Evolutionary conservation across 768 basidiomycete genomes (phyloP).

Genomic region (Infundibulicybe gibba): DNA sequence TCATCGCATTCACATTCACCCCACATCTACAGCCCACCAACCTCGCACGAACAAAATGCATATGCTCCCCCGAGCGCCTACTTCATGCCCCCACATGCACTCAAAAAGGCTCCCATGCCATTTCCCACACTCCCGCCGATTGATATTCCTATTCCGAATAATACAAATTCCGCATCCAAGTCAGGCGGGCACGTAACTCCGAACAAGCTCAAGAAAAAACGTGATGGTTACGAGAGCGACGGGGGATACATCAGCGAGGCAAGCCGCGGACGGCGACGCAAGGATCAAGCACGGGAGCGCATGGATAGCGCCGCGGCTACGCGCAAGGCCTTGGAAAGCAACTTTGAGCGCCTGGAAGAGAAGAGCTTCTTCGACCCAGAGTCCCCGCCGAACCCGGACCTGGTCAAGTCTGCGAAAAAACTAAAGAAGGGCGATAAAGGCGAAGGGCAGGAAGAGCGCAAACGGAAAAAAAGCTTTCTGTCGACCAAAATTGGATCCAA

Average conservation of each 20-base stretch:
- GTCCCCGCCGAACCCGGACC: slow-evolving; percentile 9
- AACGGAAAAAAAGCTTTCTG: slow-evolving; percentile 29
- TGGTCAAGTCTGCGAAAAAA: slow-evolving; percentile 18
- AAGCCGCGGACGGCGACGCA: slow-evolving; percentile 11
- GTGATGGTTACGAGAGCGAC: slow-evolving; percentile 51
- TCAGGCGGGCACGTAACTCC: slow-evolving; percentile 10
- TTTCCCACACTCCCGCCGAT: background rate
- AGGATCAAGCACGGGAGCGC: slow-evolving; percentile 23
- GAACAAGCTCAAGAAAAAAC: slow-evolving; percentile 40
- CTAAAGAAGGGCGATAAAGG: slow-evolving; percentile 21
- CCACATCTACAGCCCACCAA: slow-evolving; percentile 8
- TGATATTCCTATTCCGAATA: slow-evolving; percentile 20
- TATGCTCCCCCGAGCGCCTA: slow-evolving; percentile 7
- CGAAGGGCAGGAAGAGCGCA: slow-evolving; percentile 26
- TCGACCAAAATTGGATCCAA: slow-evolving; percentile 13
- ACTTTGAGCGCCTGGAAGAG: background rate
- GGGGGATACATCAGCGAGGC: slow-evolving; percentile 47
- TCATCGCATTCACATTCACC: background rate
- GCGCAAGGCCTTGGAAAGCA: background rate
- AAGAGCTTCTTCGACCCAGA: slow-evolving; percentile 1
- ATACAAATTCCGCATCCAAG: slow-evolving; percentile 18
- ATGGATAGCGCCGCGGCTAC: background rate
- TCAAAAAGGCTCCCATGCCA: background rate
- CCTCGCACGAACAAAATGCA: background rate
- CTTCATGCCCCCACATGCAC: slow-evolving; percentile 2